Conservation (phyloP, 1,284 basidiomycete species). For the Cryptococcus sp. region DNA sequence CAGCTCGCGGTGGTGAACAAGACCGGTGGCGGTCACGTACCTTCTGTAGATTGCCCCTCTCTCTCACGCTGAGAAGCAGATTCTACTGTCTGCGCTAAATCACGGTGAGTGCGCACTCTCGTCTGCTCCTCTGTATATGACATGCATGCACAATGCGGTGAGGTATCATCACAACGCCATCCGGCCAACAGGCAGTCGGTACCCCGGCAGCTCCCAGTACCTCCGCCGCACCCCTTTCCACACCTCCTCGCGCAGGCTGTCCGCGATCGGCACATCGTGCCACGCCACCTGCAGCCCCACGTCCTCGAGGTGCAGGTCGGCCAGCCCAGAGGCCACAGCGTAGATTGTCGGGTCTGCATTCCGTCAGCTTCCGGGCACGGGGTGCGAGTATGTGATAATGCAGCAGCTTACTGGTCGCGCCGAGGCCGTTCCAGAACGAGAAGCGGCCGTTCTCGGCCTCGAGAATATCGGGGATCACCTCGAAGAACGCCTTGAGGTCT, state of each 20-base stretch:
- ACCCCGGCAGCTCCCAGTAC: constrained; percentile 51
- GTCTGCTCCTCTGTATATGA: not conserved
- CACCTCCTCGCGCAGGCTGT: constrained; percentile 46
- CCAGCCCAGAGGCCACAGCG: constrained; percentile 82
- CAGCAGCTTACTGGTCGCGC: constrained; percentile 82
- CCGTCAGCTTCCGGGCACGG: not conserved
- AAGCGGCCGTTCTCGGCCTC: constrained; percentile 72
- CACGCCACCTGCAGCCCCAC: constrained; percentile 59
- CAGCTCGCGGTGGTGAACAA: no score
- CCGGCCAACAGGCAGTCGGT: constrained; percentile 44
- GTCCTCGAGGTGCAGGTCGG: constrained; percentile 80
- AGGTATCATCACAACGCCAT: constrained; percentile 26
- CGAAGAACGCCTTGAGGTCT: constrained; percentile 81
- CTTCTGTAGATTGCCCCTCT: no score
- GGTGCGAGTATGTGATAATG: not conserved
- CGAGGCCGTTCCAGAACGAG: constrained; percentile 96
- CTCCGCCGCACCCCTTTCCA: constrained; percentile 49
- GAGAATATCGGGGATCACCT: constrained; percentile 74
- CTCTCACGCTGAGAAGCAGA: no score
- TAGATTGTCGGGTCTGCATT: constrained; percentile 74
- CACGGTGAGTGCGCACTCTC: no score
- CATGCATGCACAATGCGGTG: not conserved
- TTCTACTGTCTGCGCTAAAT: no score
- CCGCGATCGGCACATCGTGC: constrained; percentile 47
- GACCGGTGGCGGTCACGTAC: no score